phyloP scores from a whole-genome alignment of 805 yeast genomes.

The Kazachstania viticola region DNA sequence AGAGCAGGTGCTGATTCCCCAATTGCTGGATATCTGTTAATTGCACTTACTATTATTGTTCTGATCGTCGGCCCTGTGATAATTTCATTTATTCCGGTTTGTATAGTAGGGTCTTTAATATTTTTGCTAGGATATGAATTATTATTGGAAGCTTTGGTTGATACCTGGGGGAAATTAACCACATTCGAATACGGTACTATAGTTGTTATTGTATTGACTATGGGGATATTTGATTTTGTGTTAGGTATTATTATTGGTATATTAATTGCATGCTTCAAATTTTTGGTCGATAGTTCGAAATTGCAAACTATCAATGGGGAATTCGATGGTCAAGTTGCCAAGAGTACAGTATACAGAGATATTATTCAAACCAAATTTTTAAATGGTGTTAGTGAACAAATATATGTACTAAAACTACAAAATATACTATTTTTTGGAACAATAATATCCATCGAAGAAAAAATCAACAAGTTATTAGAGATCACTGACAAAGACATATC shows the following conservation, averaged over 20 bases:
- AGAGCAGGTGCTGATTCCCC: constrained; percentile 91
- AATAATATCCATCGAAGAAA: constrained; percentile 78
- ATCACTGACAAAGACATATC: constrained; percentile 28
- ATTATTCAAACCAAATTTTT: constrained; percentile 80
- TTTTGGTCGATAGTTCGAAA: constrained; percentile 84
- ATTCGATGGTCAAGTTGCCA: constrained; percentile 77
- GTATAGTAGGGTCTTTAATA: constrained; percentile 90
- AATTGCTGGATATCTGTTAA: constrained; percentile 81
- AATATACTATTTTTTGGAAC: constrained; percentile 93
- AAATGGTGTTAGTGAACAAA: constrained; percentile 79
- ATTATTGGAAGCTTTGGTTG: constrained; percentile 73
- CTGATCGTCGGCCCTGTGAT: constrained; percentile 85
- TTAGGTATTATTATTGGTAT: constrained; percentile 86
- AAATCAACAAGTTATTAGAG: constrained; percentile 56
- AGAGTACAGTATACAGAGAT: constrained; percentile 87
- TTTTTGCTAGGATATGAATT: constrained; percentile 86
- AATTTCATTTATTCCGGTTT: constrained; percentile 89
- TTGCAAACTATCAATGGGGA: constrained; percentile 71
- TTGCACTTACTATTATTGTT: constrained; percentile 65
- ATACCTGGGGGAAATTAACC: constrained; percentile 68
- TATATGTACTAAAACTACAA: constrained; percentile 73
- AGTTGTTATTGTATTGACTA: constrained; percentile 73
- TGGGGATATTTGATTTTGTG: constrained; percentile 95
- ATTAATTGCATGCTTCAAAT: constrained; percentile 83
- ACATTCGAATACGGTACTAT: constrained; percentile 77